Conservation (phyloP, 1,139 yeast genomes). For the Debaryomyces sp. region DNA sequence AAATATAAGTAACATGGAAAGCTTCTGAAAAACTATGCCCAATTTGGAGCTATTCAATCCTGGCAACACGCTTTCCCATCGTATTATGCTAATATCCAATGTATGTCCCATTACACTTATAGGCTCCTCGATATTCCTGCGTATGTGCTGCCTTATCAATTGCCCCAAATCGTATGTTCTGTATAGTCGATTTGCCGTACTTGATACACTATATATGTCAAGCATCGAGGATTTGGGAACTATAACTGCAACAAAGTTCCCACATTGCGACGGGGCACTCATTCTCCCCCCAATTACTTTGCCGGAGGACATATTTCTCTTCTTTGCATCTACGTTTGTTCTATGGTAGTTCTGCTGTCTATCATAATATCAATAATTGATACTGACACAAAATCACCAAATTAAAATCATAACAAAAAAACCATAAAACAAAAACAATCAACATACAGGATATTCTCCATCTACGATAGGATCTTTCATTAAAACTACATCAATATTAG, state of each 20-base stretch:
- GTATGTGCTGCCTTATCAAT: conserved; percentile 7
- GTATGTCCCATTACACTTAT: neutral
- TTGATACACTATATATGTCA: conserved; percentile 1
- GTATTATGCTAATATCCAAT: conserved; percentile 10
- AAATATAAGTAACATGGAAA: conserved; percentile 25
- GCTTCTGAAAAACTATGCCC: conserved; percentile 27
- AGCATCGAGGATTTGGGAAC: neutral
- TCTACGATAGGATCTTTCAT: conserved; percentile 1
- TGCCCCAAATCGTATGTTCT: conserved; percentile 15
- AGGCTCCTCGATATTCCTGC: neutral
- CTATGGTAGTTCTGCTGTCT: neutral
- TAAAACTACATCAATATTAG: neutral
- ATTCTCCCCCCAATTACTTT: neutral
- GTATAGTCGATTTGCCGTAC: neutral
- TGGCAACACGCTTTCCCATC: conserved; percentile 30
- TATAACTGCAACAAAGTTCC: neutral
- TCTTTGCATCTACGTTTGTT: neutral
- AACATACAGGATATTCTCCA: conserved; percentile 16
- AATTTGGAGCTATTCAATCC: conserved; percentile 24
- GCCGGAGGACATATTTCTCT: neutral
- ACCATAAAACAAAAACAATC: conserved; percentile 16
- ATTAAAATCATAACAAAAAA: conserved; percentile 9
- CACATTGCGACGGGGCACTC: conserved; percentile 8
- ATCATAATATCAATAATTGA: neutral
- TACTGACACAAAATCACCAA: conserved; percentile 10